A percentile compares a stretch with the other conserved stretches of the same genome.
Conservation (phyloP, 352 stramenopile species). For the Pythium phragmiticola region DNA sequence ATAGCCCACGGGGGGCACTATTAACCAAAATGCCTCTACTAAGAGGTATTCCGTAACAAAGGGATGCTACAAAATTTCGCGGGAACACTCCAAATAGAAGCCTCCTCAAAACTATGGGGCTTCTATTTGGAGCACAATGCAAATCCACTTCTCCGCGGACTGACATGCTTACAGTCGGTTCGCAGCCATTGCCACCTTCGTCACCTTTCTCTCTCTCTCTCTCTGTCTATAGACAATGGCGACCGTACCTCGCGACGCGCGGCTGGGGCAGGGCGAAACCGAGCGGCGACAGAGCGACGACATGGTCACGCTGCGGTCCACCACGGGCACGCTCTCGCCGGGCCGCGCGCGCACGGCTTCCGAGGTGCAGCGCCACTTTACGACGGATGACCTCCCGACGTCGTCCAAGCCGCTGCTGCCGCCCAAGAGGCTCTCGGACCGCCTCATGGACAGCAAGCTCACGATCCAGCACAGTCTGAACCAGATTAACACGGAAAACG, state of each 20-base stretch:
- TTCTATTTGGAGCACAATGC: too few relatives aligned
- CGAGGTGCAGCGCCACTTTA: conserved; percentile 50
- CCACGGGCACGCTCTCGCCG: conserved; percentile 49
- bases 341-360: conserved; percentile 27
- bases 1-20: conserved; percentile 14
- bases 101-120: not conserved
- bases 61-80: not conserved
- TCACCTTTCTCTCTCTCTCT: not conserved
- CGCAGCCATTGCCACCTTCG: conserved; percentile 17
- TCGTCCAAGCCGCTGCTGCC: conserved; percentile 46
- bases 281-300: conserved; percentile 24
- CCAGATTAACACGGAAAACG: conserved; percentile 53
- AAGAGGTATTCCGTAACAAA: not conserved
- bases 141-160: conserved; percentile 20
- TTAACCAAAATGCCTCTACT: not conserved
- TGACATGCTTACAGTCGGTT: conserved; percentile 11
- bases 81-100: conserved; percentile 15
- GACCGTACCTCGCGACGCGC: conserved; percentile 29
- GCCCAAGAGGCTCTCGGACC: conserved; percentile 27
- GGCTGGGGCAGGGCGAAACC: conserved; percentile 25
- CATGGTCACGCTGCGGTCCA: conserved; percentile 28
- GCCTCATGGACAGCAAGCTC: conserved; percentile 31
- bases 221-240: conserved; percentile 12
- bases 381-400: conserved; percentile 69
- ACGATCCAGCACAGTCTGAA: conserved; percentile 61